A percentile compares a stretch with the other conserved stretches of the same genome.
Conservation (phyloP, 306 rosid species). For the Comarum palustre region DNA sequence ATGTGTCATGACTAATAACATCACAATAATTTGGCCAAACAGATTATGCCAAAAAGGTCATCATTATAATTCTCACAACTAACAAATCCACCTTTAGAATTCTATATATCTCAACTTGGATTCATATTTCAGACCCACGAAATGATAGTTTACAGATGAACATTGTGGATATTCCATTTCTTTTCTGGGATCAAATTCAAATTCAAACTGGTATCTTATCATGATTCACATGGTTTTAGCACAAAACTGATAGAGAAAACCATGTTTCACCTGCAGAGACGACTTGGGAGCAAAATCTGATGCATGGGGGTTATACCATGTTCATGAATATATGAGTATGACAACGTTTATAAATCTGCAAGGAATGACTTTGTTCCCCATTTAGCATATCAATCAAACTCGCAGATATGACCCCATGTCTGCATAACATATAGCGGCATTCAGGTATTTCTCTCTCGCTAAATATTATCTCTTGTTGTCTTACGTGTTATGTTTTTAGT, state of each 20-base stretch:
- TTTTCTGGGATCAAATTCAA: neutral
- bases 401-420: too few species aligned
- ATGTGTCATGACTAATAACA: neutral
- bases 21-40: neutral
- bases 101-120: neutral
- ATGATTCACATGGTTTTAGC: neutral
- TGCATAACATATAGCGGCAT: neutral
- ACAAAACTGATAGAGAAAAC: neutral
- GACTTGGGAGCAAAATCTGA: neutral
- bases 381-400: neutral
- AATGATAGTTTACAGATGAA: neutral
- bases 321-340: neutral
- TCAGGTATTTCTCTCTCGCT: too few species aligned
- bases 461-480: neutral
- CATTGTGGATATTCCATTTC: neutral
- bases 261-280: neutral
- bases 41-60: neutral
- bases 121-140: conserved; percentile 2
- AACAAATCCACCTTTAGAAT: neutral
- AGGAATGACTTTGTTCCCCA: neutral
- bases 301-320: neutral
- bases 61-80: neutral
- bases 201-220: neutral
- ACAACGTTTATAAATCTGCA: neutral
- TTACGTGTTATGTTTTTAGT: neutral